A percentile compares a stretch with the other conserved stretches of the same genome.
These are phyloP conservation scores for Bromus sterilis DNA, from an alignment of 176 grass and related monocot genomes.

Conservation along the genomic window DNA sequence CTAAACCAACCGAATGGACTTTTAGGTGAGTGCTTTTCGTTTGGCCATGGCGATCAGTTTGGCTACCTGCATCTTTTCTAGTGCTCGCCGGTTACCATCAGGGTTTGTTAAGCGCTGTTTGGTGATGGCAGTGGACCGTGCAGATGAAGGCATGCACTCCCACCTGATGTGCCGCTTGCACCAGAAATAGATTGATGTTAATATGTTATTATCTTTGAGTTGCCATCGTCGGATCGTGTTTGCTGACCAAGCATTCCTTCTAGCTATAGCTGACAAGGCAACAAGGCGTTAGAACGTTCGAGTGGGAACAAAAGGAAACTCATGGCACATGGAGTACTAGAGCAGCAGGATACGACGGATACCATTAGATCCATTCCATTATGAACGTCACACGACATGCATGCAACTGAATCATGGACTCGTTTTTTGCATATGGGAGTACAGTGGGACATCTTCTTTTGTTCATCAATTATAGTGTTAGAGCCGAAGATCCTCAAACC, in stretches of 20 bases:
- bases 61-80: background rate
- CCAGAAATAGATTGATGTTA: constrained; percentile 38
- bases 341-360: background rate
- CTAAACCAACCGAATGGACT: constrained; percentile 40
- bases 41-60: background rate
- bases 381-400: background rate
- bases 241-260: background rate
- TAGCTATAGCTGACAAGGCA: background rate
- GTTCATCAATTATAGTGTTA: background rate
- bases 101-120: constrained; percentile 37
- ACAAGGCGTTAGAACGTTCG: background rate
- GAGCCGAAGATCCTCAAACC: too few species aligned
- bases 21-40: constrained; percentile 32
- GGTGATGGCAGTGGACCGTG: constrained; percentile 32
- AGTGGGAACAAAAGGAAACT: background rate
- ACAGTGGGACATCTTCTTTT: background rate
- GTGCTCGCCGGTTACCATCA: constrained; percentile 42
- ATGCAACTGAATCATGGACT: background rate
- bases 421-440: background rate
- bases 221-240: background rate
- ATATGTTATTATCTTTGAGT: constrained; percentile 1
- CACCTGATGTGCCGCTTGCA: constrained; percentile 30
- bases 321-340: background rate
- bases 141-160: constrained; percentile 46
- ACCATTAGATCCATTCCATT: background rate